phyloP scores from a whole-genome alignment of 1,139 yeast species.

The Casaregolazyma suthepensis region DNA sequence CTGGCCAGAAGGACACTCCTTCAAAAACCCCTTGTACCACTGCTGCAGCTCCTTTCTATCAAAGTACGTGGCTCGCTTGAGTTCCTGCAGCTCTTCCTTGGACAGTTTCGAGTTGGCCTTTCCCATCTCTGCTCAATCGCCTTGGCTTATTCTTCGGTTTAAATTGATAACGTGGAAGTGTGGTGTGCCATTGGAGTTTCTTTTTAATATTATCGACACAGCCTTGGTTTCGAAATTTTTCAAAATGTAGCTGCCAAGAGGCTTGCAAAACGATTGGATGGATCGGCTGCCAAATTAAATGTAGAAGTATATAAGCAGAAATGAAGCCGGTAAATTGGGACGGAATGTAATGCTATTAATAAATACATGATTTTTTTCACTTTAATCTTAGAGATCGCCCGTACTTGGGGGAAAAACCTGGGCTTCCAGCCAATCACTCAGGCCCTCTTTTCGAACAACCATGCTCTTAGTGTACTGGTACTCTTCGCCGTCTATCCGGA shows the following conservation, averaged over 20 bases:
- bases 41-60: conserved; percentile 93
- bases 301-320: background rate
- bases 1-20: conserved; percentile 93
- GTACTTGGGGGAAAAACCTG: conserved; percentile 12
- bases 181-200: background rate
- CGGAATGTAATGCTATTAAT: background rate
- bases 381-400: background rate
- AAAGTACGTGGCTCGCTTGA: conserved; percentile 83
- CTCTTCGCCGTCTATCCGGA: conserved; percentile 19
- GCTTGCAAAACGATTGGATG: background rate
- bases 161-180: background rate
- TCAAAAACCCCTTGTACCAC: conserved; percentile 92
- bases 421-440: conserved; percentile 18
- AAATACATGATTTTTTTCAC: background rate
- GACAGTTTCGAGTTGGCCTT: conserved; percentile 90
- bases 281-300: background rate
- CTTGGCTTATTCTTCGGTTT: background rate
- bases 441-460: conserved; percentile 18
- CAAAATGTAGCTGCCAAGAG: background rate
- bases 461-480: conserved; percentile 15
- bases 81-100: conserved; percentile 78
- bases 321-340: background rate
- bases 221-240: background rate
- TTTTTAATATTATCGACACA: background rate
- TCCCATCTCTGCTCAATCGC: conserved; percentile 57